Conservation (phyloP, 441 rosid genomes). For the Theobroma grandiflorum region DNA sequence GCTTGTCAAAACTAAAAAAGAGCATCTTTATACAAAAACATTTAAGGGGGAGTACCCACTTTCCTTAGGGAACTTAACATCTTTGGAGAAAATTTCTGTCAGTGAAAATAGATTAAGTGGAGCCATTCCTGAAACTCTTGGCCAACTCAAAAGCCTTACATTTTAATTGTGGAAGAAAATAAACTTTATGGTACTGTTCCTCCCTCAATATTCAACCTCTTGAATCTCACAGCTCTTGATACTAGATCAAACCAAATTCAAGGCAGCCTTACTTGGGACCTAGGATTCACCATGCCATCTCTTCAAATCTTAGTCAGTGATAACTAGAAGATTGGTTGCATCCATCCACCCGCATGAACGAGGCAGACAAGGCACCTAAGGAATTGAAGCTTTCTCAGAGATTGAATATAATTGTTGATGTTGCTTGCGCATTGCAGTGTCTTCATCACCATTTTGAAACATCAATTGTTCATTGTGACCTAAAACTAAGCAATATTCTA, state of each 20-base stretch:
- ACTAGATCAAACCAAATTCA: background rate
- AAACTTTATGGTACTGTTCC: background rate
- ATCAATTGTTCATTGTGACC: slow-evolving; percentile 8
- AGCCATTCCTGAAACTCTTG: slow-evolving; percentile 24
- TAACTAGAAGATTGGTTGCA: slow-evolving; percentile 6
- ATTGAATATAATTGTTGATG: background rate
- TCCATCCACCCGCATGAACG: background rate
- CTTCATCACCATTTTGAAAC: slow-evolving; percentile 4
- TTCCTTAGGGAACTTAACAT: slow-evolving; percentile 30
- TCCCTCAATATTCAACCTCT: slow-evolving; percentile 31
- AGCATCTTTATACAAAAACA: background rate
- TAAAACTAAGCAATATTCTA: slow-evolving; percentile 13
- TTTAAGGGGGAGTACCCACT: slow-evolving; percentile 16
- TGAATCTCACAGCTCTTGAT: background rate
- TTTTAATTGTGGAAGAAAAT: background rate
- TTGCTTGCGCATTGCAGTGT: background rate
- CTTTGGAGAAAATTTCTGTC: background rate
- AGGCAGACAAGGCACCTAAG: background rate
- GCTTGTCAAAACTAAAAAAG: background rate
- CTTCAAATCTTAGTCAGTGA: background rate
- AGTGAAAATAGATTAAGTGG: background rate
- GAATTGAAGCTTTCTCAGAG: background rate
- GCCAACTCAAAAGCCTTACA: background rate
- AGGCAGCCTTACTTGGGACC: slow-evolving; percentile 5
- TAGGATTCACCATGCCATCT: slow-evolving; percentile 24